phyloP scores from a whole-genome alignment of 2,329 filamentous ascomycete genomes.

The Lasiodiplodia sp. region DNA sequence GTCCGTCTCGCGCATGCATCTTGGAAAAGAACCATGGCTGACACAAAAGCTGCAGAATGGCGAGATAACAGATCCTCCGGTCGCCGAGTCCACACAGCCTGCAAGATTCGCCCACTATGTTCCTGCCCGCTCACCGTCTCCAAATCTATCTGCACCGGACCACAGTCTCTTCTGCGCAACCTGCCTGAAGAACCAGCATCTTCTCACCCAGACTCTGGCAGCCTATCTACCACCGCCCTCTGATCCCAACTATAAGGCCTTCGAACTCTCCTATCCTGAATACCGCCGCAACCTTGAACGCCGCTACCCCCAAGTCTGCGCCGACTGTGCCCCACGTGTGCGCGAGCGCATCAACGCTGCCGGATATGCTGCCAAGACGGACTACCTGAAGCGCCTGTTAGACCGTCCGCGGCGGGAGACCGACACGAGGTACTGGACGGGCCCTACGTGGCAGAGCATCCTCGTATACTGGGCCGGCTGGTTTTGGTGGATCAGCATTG shows the following conservation, averaged over 20 bases:
- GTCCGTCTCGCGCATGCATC: slow-evolving; percentile 55
- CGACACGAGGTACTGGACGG: slow-evolving; percentile 35
- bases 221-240: slow-evolving; percentile 75
- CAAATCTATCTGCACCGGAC: slow-evolving; percentile 41
- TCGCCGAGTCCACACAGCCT: slow-evolving; percentile 61
- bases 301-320: slow-evolving; percentile 89
- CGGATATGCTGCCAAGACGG: slow-evolving; percentile 83
- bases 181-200: slow-evolving; percentile 88
- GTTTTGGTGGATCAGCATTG: slow-evolving; percentile 50
- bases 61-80: slow-evolving; percentile 86
- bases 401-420: slow-evolving; percentile 57
- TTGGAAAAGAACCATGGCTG: slow-evolving; percentile 27
- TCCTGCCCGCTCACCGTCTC: slow-evolving; percentile 44
- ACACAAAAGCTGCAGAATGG: slow-evolving; percentile 69
- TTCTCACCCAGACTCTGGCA: slow-evolving; percentile 77
- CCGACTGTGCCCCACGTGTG: slow-evolving; percentile 77
- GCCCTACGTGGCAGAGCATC: slow-evolving; percentile 53
- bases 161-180: slow-evolving; percentile 71
- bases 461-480: slow-evolving; percentile 54
- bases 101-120: slow-evolving; percentile 58
- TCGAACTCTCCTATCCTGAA: slow-evolving; percentile 72
- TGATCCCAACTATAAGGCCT: slow-evolving; percentile 73
- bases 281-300: slow-evolving; percentile 78
- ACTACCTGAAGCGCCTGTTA: slow-evolving; percentile 78
- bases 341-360: slow-evolving; percentile 72